Conservation (phyloP, 805 yeast genomes). For the Saccharomycopsis sp. region DNA sequence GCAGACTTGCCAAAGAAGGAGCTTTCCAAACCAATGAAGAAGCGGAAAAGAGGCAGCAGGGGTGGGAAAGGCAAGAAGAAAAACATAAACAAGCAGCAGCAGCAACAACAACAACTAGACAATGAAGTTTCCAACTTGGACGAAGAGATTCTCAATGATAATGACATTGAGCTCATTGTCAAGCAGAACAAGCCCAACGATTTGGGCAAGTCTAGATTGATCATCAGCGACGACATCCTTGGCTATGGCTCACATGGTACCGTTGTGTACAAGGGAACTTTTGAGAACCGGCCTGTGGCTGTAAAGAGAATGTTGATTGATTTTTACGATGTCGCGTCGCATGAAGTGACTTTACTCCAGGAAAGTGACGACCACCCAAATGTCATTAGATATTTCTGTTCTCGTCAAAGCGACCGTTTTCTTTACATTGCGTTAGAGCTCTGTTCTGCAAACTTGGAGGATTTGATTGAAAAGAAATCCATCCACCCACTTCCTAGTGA, state of each 20-base stretch:
- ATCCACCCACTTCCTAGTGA: neutral
- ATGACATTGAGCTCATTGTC: conserved; percentile 17
- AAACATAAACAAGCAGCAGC: conserved; percentile 1
- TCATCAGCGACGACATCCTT: conserved; percentile 62
- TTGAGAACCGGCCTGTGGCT: conserved; percentile 91
- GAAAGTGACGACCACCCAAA: conserved; percentile 97
- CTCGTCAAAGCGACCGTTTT: conserved; percentile 83
- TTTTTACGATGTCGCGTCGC: conserved; percentile 88
- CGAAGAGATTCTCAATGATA: conserved; percentile 14
- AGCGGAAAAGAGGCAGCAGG: conserved; percentile 75
- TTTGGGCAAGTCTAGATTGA: conserved; percentile 36
- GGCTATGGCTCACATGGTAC: conserved; percentile 98
- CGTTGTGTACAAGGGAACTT: conserved; percentile 81
- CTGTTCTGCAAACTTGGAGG: conserved; percentile 84
- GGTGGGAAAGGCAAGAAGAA: conserved; percentile 56
- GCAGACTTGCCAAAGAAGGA: too few species aligned
- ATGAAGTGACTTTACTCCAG: conserved; percentile 77
- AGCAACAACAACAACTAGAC: conserved; percentile 1
- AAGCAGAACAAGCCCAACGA: conserved; percentile 26
- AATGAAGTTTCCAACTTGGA: conserved; percentile 6
- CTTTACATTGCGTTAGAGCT: conserved; percentile 88
- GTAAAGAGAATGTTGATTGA: conserved; percentile 89
- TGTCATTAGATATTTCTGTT: conserved; percentile 86
- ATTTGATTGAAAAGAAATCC: conserved; percentile 50
- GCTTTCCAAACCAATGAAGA: conserved; percentile 36